These are phyloP conservation scores for Phytophthora fragariaefolia DNA, from an alignment of 352 stramenopile genomes.

Conservation along the genomic window DNA sequence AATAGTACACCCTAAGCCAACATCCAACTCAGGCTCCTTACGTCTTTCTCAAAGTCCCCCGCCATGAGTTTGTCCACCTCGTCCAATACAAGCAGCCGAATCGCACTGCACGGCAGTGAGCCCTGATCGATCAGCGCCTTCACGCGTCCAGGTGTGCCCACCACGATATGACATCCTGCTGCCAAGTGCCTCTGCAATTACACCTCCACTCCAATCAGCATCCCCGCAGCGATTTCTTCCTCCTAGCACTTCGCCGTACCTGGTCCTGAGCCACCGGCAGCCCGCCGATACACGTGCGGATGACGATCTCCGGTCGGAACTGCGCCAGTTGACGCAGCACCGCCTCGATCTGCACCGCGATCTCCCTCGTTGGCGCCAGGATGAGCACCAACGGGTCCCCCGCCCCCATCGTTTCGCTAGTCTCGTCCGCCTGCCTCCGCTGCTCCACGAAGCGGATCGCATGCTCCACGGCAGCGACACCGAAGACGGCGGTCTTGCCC, in stretches of 20 bases:
- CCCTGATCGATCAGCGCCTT: conserved; percentile 72
- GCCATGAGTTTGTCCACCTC: conserved; percentile 86
- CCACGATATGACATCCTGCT: conserved; percentile 63
- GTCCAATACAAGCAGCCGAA: conserved; percentile 77
- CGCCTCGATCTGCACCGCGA: conserved; percentile 76
- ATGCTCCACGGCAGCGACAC: conserved; percentile 67
- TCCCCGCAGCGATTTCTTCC: background rate
- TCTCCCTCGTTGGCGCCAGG: conserved; percentile 82
- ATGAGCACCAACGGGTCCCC: conserved; percentile 56
- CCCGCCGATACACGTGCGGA: conserved; percentile 68
- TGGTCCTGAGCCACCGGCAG: conserved; percentile 68
- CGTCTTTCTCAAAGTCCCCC: conserved; percentile 70
- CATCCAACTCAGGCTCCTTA: conserved; percentile 19
- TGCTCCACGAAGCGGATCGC: conserved; percentile 45
- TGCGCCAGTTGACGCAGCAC: conserved; percentile 64
- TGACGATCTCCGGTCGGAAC: conserved; percentile 44
- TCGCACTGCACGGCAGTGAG: conserved; percentile 47
- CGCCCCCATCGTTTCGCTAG: background rate
- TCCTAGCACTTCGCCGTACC: conserved; percentile 21
- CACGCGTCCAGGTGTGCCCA: conserved; percentile 78
- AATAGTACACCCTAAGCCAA: background rate
- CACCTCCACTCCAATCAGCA: conserved; percentile 5
- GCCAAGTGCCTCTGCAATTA: conserved; percentile 42
- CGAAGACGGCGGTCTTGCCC: conserved; percentile 85
- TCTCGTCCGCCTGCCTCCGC: background rate